Evolutionary conservation across 805 yeast genomes (phyloP), one percentile per base, ranked within the genome.

Genomic region (Nakazawaea populi): DNA sequence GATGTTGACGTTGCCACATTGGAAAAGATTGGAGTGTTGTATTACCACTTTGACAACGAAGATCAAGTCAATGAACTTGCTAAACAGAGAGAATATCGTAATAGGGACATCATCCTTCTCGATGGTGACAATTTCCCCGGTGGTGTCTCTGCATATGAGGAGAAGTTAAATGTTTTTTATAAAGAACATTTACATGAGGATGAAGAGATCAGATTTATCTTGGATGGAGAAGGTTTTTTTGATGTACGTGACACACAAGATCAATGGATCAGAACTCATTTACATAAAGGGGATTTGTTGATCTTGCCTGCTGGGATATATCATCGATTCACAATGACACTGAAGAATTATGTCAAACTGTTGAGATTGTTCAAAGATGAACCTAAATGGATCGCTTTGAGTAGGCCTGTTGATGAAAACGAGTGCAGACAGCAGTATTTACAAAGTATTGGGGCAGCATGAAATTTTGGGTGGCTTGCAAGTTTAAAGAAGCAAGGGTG

Each of bases 121-220:
- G 77, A 82, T 31, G 76, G 80, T 31, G 76, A 68, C 4, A 73
- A 86, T 0, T 81, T 89, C 62, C 79, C 81, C 0, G 81, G 84
- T 27, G 82, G 82, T 37, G 84, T 80, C 48, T 65, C 62, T 4
- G 83, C 79, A 0, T 79, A 87, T 60, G 74, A 80, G 56, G 73
- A 71, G 47, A 89, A 89, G 65, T 73, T 92, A 66, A 73, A 77
- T 55, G 76, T 69, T 42, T 90, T 91, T 67, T 88, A 82, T 70
- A 72, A 77, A 44, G 97, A 92, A 62, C 99, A 92, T 67, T 74
- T 89, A 49, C 99, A 92, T 64, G 98, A 92, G 64, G 99, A 92
- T 64, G 99, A 92, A 69, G 99, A 92, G 71, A 92, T 92, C 63
- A 74, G 99, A 57, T 92, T 90, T 68, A 81, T 90, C 48, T 62